Conservation (phyloP, 495 filamentous ascomycete species). For the Podospora didyma region DNA sequence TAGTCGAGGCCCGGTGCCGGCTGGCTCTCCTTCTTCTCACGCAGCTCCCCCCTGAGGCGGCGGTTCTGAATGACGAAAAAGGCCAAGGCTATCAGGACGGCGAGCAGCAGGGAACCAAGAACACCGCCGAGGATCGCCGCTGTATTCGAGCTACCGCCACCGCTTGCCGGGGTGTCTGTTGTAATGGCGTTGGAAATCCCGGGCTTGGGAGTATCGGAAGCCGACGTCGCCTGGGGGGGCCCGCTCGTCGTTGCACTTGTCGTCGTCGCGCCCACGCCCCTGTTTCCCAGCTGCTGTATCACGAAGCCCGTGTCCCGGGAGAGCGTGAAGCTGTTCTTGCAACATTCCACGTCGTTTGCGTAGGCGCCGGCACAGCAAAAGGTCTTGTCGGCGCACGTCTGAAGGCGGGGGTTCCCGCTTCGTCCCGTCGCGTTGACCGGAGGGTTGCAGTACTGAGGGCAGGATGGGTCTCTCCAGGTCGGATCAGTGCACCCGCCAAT, state of each 20-base stretch:
- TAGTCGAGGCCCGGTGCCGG: too few species aligned
- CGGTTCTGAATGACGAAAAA: background rate
- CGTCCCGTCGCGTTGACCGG: background rate
- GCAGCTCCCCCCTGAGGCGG: background rate
- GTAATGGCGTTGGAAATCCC: background rate
- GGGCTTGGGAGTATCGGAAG: background rate
- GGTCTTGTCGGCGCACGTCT: background rate
- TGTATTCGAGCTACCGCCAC: background rate
- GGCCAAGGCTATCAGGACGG: background rate
- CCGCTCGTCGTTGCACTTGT: background rate
- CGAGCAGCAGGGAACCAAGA: background rate
- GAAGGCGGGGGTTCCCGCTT: background rate
- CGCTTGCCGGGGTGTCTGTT: background rate
- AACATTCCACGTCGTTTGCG: background rate
- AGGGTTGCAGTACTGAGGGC: background rate
- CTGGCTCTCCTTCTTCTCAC: too few species aligned
- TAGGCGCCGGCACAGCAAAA: background rate
- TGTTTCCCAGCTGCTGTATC: background rate
- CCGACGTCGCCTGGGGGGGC: background rate
- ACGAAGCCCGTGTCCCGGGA: background rate
- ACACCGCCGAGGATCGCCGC: background rate
- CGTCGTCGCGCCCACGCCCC: background rate
- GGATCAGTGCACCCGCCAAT: background rate
- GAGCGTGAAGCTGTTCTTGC: background rate
- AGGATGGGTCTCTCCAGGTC: background rate